Base-by-base conservation (phyloP, 768 basidiomycete genomes). In the Trametes sanguinea region DNA sequence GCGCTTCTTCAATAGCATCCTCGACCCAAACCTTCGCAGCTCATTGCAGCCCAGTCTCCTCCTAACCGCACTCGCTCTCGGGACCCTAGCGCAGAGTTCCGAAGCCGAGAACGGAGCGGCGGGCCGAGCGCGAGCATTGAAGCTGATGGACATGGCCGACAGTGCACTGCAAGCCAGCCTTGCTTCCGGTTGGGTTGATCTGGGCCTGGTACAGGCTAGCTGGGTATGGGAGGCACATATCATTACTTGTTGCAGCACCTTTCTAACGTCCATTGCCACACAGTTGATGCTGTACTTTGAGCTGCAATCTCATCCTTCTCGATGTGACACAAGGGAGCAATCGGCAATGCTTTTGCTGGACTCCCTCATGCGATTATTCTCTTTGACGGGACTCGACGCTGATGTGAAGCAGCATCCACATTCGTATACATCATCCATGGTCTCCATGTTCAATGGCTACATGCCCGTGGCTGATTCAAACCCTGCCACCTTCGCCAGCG, bases 221-320 rank as follows among this genome's bases (percentile, higher is more conserved):
- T 92, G 87, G 65, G 67, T 68, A 37, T 29, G 61, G 45, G 7
- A 10, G 47, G 47, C 43, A 11, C 42, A 14, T 5, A 40, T 22
- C 27, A 65, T 32, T 27, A 14, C 22, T 29, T n/a, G 1, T 13
- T 45, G 27, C 44, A 54, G 29, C 51, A 22, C 53, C 54, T 8
- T 29, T 56, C 62, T 9, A 10, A 55, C 6, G 54, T 62, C 30
- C 55, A 16, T 60, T 63, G 44, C 6, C 35, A 37, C 11, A 37
- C 55, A 90, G 89, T 72, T 92, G 40, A 73, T 92, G 32, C 82
- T 88, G 4, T 74, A 90, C 60, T 92, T 91, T 63, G 88, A 91
- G 70, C 72, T 89, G 62, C 89, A 84, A 61, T 80, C 86, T 0
- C 88, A 91, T 71, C 89, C 89, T 3, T 66, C 75, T 32, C 83